These are phyloP conservation scores for Kodamaea leandrae DNA, from an alignment of 805 yeast species.

Conservation along the genomic window DNA sequence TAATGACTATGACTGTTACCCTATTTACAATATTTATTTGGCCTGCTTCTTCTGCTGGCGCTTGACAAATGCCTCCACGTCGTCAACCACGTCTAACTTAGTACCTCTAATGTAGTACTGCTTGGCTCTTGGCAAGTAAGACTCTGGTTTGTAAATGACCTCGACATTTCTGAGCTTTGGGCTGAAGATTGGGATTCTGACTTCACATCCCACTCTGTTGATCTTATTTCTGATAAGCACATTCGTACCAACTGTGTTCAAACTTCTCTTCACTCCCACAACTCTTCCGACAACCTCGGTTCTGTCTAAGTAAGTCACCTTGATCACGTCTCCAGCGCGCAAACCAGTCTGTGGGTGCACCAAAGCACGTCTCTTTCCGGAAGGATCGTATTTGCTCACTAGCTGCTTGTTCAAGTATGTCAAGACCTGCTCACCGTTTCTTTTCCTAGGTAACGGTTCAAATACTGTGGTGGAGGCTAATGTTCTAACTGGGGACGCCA, in stretches of 20 bases:
- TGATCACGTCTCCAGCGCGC: slow-evolving; percentile 78
- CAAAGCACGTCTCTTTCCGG: slow-evolving; percentile 61
- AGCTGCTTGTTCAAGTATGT: slow-evolving; percentile 50
- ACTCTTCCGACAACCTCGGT: slow-evolving; percentile 76
- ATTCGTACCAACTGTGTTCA: slow-evolving; percentile 65
- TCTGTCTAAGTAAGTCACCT: slow-evolving; percentile 67
- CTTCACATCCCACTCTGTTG: slow-evolving; percentile 80
- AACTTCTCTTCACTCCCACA: slow-evolving; percentile 65
- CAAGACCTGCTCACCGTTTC: slow-evolving; percentile 46
- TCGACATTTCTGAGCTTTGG: slow-evolving; percentile 79
- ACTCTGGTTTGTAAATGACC: slow-evolving; percentile 67
- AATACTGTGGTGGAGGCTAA: slow-evolving; percentile 31
- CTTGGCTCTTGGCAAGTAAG: slow-evolving; percentile 74
- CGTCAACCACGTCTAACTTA: slow-evolving; percentile 74
- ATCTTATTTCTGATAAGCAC: slow-evolving; percentile 80
- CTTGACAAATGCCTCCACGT: slow-evolving; percentile 47
- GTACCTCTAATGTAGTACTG: slow-evolving; percentile 86
- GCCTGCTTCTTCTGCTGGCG: slow-evolving; percentile 17
- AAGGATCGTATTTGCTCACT: slow-evolving; percentile 62
- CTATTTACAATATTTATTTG: slow-evolving; percentile 6
- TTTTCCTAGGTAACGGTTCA: slow-evolving; percentile 49
- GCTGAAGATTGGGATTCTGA: slow-evolving; percentile 74
- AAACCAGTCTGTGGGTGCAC: slow-evolving; percentile 50
- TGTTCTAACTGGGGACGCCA: not conserved
- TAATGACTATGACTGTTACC: not conserved